These are phyloP conservation scores for Rhizophagus prolifer DNA, from an alignment of 192 early-diverging fungal species.

Conservation along the genomic window DNA sequence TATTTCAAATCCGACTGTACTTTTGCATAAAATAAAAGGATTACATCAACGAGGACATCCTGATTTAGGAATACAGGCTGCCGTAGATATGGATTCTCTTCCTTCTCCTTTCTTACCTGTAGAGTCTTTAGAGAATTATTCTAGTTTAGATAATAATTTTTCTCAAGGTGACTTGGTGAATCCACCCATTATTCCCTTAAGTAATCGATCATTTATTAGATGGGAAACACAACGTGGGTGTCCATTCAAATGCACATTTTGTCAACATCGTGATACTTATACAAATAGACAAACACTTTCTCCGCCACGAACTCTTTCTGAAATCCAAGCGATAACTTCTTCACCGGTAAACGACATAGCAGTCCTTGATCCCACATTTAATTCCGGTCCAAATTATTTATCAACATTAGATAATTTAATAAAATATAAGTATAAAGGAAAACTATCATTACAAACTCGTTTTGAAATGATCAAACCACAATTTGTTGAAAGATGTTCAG, in stretches of 20 bases:
- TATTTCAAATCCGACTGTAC: too few relatives aligned
- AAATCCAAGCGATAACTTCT: background rate
- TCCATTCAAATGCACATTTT: slow-evolving; percentile 28
- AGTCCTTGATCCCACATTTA: slow-evolving; percentile 29
- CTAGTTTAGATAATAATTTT: background rate
- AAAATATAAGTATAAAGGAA: slow-evolving; percentile 4
- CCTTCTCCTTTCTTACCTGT: background rate
- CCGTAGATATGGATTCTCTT: background rate
- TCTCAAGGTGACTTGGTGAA: background rate
- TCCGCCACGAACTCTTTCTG: background rate
- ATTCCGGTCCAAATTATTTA: slow-evolving; percentile 14
- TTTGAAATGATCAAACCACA: slow-evolving; percentile 31
- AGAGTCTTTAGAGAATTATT: too few relatives aligned
- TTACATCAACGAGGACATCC: background rate
- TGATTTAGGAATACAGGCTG: background rate
- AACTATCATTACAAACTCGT: slow-evolving; percentile 23
- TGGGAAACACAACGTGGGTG: slow-evolving; percentile 35
- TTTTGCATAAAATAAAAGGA: background rate
- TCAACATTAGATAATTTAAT: background rate
- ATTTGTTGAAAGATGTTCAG: slow-evolving; percentile 6
- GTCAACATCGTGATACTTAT: slow-evolving; percentile 32
- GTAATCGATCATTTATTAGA: slow-evolving; percentile 13
- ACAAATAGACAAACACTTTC: background rate
- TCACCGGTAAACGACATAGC: slow-evolving; percentile 11
- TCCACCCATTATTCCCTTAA: background rate